Evolutionary conservation across 345 rosid genomes (phyloP), one percentile per base, ranked within the genome.

Genomic region (Hibiscus syriacus): DNA sequence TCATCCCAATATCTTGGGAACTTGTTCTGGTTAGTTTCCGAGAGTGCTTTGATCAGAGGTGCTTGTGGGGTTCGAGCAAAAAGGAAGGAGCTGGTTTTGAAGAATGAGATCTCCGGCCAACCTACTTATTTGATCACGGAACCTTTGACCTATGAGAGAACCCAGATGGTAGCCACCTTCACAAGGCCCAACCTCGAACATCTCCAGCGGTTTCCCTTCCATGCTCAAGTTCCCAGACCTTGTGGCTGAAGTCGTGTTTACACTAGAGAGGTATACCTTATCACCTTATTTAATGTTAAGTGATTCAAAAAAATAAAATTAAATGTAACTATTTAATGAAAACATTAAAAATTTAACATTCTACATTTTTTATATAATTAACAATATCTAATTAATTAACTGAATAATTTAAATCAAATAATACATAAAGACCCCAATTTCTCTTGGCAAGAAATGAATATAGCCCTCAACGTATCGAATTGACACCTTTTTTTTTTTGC

Each of bases 1-100:
- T 86, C 86, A 53, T 81, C 85, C 91, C 88, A 86, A 57, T 80
- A 82, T 25, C 70, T 68, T 0, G 85, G 84, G 38, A 78, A 84
- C 60, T 72, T 81, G 55, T 30, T 76, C 50, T 30, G 74, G 77
- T 83, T 87, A 68, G 70, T 84, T 7, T 72, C 45, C 0, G 71
- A 67, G 30, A 87, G 80, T 52, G 80, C 48, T 59, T 73, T 34
- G 22, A 87, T 74, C 65, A 81, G 64, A 12, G 64, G 61, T 13
- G 73, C 77, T 20, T 78, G 64, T 23, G 53, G 64, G 7, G 78
- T 64, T 53, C 48, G 53, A 22, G 83, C 82, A n/a, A 69, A 84
- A 87, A 6, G 82, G 86, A 27, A 70, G 86, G 39, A 83, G 89
- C 78, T 84, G 83, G 43, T 77, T 73, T 55, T 78, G 81, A 70